Percentiles rank a stretch among this genome's conserved stretches.
These are phyloP conservation scores for Lachnellula cervina DNA, from an alignment of 2,329 filamentous ascomycete genomes.

Conservation along the genomic window DNA sequence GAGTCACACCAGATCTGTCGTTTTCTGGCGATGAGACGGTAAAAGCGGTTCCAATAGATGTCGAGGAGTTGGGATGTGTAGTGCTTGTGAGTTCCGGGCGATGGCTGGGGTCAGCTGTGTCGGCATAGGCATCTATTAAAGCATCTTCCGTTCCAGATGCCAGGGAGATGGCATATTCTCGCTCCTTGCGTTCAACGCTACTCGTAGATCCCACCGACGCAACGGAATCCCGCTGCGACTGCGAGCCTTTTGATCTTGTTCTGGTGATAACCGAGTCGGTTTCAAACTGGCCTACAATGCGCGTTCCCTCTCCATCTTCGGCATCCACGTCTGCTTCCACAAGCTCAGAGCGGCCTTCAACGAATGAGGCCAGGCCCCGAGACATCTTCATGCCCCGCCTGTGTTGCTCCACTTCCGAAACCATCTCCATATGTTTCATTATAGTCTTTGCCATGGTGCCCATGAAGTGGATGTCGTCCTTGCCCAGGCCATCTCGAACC, in stretches of 20 bases:
- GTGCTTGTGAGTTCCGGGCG: conserved; percentile 13
- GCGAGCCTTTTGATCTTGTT: conserved; percentile 21
- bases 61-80: conserved; percentile 16
- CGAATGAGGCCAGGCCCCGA: conserved; percentile 49
- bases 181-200: conserved; percentile 22
- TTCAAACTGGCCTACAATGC: conserved; percentile 28
- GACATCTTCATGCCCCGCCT: conserved; percentile 51
- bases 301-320: conserved; percentile 26
- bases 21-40: conserved; percentile 18
- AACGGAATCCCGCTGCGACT: conserved; percentile 10
- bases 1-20: conserved; percentile 5
- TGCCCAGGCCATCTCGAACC: conserved; percentile 45
- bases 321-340: conserved; percentile 26
- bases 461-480: conserved; percentile 49
- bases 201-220: conserved; percentile 6
- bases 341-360: conserved; percentile 39
- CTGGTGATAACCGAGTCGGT: conserved; percentile 14
- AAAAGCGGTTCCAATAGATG: conserved; percentile 11
- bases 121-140: not conserved
- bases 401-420: conserved; percentile 47
- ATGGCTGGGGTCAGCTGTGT: not conserved
- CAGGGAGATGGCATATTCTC: conserved; percentile 21
- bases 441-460: conserved; percentile 52
- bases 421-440: conserved; percentile 58
- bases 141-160: conserved; percentile 18